Evolutionary conservation across 768 basidiomycete species (phyloP).

Genomic region (Suillus variegatus): DNA sequence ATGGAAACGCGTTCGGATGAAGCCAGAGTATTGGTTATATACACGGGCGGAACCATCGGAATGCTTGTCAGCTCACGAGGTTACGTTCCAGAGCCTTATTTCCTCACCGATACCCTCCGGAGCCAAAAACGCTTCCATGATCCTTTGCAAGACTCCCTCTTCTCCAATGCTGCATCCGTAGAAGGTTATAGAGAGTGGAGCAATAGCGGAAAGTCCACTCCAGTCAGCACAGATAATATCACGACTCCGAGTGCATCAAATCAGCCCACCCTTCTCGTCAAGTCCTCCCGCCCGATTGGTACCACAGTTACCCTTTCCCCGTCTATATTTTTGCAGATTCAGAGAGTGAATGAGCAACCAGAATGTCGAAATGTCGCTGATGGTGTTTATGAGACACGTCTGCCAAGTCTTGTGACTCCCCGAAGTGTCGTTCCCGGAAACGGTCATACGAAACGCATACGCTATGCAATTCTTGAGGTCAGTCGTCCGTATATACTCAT

Average conservation of each 20-base stretch:
- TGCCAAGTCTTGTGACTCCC: conserved; percentile 84
- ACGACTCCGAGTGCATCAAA: conserved; percentile 15
- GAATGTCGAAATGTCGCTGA: conserved; percentile 53
- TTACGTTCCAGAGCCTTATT: conserved; percentile 85
- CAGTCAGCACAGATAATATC: conserved; percentile 25
- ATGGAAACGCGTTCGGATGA: conserved; percentile 67
- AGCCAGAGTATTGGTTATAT: conserved; percentile 82
- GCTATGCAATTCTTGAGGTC: conserved; percentile 86
- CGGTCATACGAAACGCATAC: conserved; percentile 66
- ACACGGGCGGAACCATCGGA: conserved; percentile 89
- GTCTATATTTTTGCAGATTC: conserved; percentile 17
- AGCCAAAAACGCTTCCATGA: conserved; percentile 92
- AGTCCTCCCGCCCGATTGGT: conserved; percentile 71
- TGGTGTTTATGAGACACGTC: conserved; percentile 66
- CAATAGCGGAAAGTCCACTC: conserved; percentile 58
- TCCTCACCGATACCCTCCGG: conserved; percentile 80
- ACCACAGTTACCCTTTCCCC: conserved; percentile 39
- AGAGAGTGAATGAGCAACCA: conserved; percentile 30
- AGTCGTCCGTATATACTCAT: conserved; percentile 5
- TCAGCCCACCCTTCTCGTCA: conserved; percentile 54
- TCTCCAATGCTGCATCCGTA: conserved; percentile 77
- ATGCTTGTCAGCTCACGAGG: conserved; percentile 80
- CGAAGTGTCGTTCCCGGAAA: conserved; percentile 61
- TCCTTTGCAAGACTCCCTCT: conserved; percentile 82
- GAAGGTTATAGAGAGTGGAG: conserved; percentile 82